A percentile compares a stretch with the other conserved stretches of the same genome.
phyloP scores from a whole-genome alignment of 2,329 filamentous ascomycete species.

The Aspergillus pseudotamarii region DNA sequence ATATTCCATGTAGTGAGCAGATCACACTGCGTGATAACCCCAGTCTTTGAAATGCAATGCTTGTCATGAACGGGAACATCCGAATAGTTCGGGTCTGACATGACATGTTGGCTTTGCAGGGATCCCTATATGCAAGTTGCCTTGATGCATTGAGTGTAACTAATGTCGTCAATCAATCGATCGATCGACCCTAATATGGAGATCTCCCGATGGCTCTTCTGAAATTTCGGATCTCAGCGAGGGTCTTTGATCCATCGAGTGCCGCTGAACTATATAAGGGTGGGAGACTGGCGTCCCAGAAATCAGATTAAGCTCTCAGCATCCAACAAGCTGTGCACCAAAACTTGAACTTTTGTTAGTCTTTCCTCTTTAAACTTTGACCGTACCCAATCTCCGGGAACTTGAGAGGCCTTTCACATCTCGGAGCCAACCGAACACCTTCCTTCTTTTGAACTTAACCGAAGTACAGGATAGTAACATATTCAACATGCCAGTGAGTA shows the following conservation, averaged over 20 bases:
- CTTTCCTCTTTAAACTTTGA: constrained; percentile 10
- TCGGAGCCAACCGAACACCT: background rate
- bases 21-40: constrained; percentile 11
- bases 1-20: constrained; percentile 9
- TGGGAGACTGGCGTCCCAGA: constrained; percentile 9
- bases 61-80: constrained; percentile 30
- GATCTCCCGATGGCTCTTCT: constrained; percentile 25
- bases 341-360: constrained; percentile 9
- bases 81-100: constrained; percentile 22
- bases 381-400: constrained; percentile 4
- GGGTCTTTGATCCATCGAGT: constrained; percentile 10
- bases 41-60: constrained; percentile 21
- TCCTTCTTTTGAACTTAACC: background rate
- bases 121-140: constrained; percentile 17
- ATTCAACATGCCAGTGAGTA: constrained; percentile 15
- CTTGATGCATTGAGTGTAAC: constrained; percentile 24
- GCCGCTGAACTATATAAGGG: constrained; percentile 22
- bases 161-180: constrained; percentile 22
- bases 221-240: constrained; percentile 5
- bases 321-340: constrained; percentile 11
- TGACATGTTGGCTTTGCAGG: constrained; percentile 24
- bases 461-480: background rate
- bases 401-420: background rate
- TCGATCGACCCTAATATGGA: constrained; percentile 25
- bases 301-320: constrained; percentile 18